Conservation (phyloP, 371 early-diverging fungal genomes). For the Coemansia sp. region DNA sequence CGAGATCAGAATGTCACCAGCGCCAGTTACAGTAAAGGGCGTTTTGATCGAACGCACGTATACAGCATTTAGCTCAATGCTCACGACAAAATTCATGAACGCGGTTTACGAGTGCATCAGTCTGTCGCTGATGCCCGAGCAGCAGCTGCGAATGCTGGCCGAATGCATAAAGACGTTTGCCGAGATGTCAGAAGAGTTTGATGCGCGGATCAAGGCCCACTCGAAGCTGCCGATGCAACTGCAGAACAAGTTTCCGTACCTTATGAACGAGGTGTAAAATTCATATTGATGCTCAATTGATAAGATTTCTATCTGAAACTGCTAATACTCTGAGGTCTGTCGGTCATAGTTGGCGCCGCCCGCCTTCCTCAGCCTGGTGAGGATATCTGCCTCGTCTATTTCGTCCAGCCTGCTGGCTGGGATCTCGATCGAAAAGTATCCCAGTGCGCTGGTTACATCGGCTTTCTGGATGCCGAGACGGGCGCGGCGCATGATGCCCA, state of each 20-base stretch:
- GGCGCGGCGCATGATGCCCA: constrained; percentile 85
- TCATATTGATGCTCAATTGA: neutral
- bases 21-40: constrained; percentile 27
- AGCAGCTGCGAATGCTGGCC: constrained; percentile 32
- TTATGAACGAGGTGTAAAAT: constrained; percentile 20
- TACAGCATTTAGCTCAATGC: constrained; percentile 24
- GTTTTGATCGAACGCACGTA: constrained; percentile 32
- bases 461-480: constrained; percentile 79
- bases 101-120: constrained; percentile 12
- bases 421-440: constrained; percentile 72
- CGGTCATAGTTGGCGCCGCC: constrained; percentile 73
- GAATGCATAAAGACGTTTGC: constrained; percentile 29
- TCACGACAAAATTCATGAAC: constrained; percentile 26
- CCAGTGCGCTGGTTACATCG: constrained; percentile 73
- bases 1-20: constrained; percentile 19
- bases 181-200: constrained; percentile 23
- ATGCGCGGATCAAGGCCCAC: constrained; percentile 21
- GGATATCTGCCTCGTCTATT: constrained; percentile 56
- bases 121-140: constrained; percentile 32
- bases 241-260: constrained; percentile 34
- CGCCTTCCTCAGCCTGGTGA: constrained; percentile 61
- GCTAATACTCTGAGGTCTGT: constrained; percentile 54
- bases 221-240: constrained; percentile 19
- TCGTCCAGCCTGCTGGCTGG: constrained; percentile 60
- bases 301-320: neutral